These are phyloP conservation scores for Ceratocystis papillata DNA, from an alignment of 2,329 filamentous ascomycete genomes.

Conservation along the genomic window DNA sequence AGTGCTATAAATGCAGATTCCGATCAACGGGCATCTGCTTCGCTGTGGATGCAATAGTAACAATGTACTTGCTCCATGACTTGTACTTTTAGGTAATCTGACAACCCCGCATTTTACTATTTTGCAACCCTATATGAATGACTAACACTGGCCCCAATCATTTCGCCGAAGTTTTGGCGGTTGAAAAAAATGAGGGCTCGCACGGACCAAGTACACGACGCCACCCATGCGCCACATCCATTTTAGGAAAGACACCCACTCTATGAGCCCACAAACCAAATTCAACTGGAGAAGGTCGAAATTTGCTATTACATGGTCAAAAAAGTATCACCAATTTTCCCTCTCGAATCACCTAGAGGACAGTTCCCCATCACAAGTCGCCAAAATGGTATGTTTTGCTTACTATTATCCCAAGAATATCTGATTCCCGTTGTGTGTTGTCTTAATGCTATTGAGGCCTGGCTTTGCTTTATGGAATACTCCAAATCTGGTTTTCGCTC, in stretches of 20 bases:
- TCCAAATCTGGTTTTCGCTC: neutral
- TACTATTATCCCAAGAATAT: conserved; percentile 25
- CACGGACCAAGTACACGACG: conserved; percentile 22
- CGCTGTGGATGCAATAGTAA: neutral
- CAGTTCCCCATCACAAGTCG: conserved; percentile 35
- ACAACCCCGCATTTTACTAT: conserved; percentile 5
- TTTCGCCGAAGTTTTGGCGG: conserved; percentile 15
- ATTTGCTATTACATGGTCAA: conserved; percentile 30
- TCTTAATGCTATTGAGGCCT: conserved; percentile 3
- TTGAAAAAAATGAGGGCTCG: conserved; percentile 23
- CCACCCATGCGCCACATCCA: conserved; percentile 27
- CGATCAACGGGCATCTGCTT: too few relatives aligned
- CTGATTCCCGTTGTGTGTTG: neutral
- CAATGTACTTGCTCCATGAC: neutral
- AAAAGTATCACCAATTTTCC: conserved; percentile 31
- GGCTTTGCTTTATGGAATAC: conserved; percentile 3
- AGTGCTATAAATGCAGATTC: neutral
- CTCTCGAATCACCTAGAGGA: conserved; percentile 38
- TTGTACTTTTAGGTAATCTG: neutral
- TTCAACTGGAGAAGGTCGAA: conserved; percentile 37
- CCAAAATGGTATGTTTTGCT: conserved; percentile 39
- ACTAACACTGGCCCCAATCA: neutral
- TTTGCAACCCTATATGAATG: conserved; percentile 12
- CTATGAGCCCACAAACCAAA: conserved; percentile 38
- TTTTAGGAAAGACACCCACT: conserved; percentile 33